Percentiles rank a stretch among this genome's conserved stretches.
phyloP scores from a whole-genome alignment of 1,284 basidiomycete species.

The Pisolithus thermaeus region DNA sequence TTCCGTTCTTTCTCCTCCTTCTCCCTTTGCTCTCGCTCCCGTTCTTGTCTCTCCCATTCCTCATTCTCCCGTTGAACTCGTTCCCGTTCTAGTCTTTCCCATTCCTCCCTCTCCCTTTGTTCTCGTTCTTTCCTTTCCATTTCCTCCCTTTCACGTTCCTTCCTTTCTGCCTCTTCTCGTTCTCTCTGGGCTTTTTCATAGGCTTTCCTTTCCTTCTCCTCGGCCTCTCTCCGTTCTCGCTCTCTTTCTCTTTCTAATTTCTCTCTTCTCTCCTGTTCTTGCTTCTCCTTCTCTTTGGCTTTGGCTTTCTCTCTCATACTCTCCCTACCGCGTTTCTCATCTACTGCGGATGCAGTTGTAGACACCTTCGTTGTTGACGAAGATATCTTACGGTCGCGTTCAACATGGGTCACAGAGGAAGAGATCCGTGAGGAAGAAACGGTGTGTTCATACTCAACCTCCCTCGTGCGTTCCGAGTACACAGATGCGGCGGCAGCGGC shows the following conservation, averaged over 20 bases:
- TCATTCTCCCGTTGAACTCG: constrained; percentile 6
- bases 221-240: constrained; percentile 4
- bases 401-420: constrained; percentile 17
- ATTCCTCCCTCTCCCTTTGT: constrained; percentile 3
- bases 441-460: constrained; percentile 20
- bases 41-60: constrained; percentile 16
- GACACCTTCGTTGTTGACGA: constrained; percentile 19
- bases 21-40: constrained; percentile 1
- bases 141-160: constrained; percentile 1
- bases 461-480: constrained; percentile 22
- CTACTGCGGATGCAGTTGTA: constrained; percentile 1
- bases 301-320: constrained; percentile 18
- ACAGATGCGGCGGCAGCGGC: constrained; percentile 12
- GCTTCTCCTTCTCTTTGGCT: constrained; percentile 15
- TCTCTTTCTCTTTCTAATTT: neutral
- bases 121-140: constrained; percentile 4
- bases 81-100: constrained; percentile 16
- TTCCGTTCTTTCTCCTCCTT: neutral
- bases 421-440: constrained; percentile 24
- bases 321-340: constrained; percentile 8
- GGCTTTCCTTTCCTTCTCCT: constrained; percentile 7
- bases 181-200: constrained; percentile 14
- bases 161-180: constrained; percentile 11
- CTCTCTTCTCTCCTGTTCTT: constrained; percentile 8
- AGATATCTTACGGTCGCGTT: constrained; percentile 24